Evolutionary conservation across 257 asterid genomes (phyloP), one percentile per base, ranked within the genome.

Genomic region (Nicotiana attenuata): DNA sequence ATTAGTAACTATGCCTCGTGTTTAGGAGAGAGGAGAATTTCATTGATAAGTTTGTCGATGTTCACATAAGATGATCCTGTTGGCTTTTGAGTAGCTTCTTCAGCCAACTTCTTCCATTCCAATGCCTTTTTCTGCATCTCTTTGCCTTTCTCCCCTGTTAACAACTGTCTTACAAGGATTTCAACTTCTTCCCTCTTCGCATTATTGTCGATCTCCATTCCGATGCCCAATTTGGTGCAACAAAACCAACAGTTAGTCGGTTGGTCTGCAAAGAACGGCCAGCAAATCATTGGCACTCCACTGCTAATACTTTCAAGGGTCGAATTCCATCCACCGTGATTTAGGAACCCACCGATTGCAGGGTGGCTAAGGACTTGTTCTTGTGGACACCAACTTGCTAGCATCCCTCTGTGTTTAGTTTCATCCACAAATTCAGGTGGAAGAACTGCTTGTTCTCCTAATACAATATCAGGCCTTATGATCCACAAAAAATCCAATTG

Each of bases 221-320:
- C 90, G 0, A 90, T 82, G 0, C 90, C 90, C 90, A 85, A 89
- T 41, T 78, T 29, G 0, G 16, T 57, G 76, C 96, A 92, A 61
- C 87, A 83, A n/a, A 47, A 86, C 93, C 90, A 82, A 65, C 92
- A 90, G 4, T 89, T 89, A 0, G 92, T 90, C 45, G 81, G 93
- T 33, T 92, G 94, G 5, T 92, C 97, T 0, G 92, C 90, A 52
- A 91, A 91, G 20, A 90, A 90, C 0, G 95, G 95, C 93, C 93
- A 92, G n/a, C 92, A 91, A 0, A 91, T 73, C 91, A 91, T 89
- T 0, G 97, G 92, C 8, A 90, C 91, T 0, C 94, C 94, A n/a
- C 38, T 19, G 15, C 66, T 17, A 4, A 91, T 83, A 4, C 91
- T 84, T 73, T 90, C 91, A 0, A 90, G 81, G 7, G 91, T 90